These are phyloP conservation scores for Trichosanthes cucumerina DNA, from an alignment of 306 rosid species.

Conservation along the genomic window DNA sequence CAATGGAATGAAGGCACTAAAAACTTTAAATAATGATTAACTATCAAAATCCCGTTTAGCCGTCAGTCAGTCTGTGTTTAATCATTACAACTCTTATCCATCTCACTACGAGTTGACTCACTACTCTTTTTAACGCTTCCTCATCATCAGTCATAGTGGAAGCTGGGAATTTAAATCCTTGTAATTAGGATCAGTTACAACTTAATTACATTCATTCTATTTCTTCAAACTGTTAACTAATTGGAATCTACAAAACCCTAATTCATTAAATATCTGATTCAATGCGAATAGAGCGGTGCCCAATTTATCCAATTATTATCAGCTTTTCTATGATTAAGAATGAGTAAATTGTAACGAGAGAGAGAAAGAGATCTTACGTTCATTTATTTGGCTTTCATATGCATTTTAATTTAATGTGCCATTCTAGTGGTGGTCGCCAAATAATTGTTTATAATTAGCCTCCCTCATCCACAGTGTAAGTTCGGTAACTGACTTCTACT, in stretches of 20 bases:
- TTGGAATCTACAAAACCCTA: background rate
- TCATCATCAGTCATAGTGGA: conserved; percentile 3
- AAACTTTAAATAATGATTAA: background rate
- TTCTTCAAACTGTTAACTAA: background rate
- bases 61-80: background rate
- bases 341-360: too few species aligned
- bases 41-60: background rate
- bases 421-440: background rate
- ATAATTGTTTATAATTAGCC: background rate
- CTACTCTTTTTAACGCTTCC: background rate
- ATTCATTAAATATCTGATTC: background rate
- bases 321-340: background rate
- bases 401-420: background rate
- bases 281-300: background rate
- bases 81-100: background rate
- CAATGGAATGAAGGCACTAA: background rate
- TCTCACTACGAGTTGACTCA: background rate
- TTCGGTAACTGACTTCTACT: background rate
- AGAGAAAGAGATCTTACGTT: background rate
- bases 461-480: background rate
- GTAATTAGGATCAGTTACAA: background rate
- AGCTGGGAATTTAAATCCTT: background rate
- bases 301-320: background rate
- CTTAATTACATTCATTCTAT: background rate
- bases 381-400: background rate